Evolutionary conservation across 2,329 filamentous ascomycete species (phyloP), one percentile per base, ranked within the genome.

Genomic region (Gliomastix tumulicola): DNA sequence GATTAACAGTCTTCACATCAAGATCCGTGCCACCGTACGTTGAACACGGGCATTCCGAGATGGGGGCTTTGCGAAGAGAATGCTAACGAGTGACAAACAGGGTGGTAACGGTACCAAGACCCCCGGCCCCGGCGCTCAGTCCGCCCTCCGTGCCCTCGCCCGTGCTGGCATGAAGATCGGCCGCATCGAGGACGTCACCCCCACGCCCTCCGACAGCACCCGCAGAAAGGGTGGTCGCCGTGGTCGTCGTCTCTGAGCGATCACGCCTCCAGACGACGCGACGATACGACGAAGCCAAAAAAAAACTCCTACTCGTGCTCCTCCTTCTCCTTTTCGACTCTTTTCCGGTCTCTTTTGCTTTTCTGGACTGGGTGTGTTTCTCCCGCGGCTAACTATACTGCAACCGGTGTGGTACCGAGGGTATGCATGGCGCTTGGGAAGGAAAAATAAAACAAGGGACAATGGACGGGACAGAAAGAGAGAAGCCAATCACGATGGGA

Each of bases 21-120:
- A 98, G 88, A 98, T 98, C 79, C 84, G 94, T 67, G 94, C 92
- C 67, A 98, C 92, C 63, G 89, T 89, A 75, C 55, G 76, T 72
- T 48, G 25, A 13, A 9, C 30, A 20, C 12, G 23, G 2, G 11
- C 11, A 36, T 21, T 18, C 6, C 7, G 19, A 10, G 19, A 36
- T 6, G 13, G 30, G 7, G 18, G 13, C 16, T 10, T 17, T 13
- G n/a, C 18, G 6, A 15, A 30, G 18, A 9, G 18, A 30, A 17
- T 13, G 21, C 45, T 46, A 44, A 47, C 34, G 16, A 21, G 10
- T 32, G 38, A 21, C 46, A 85, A n/a, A n/a, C n/a, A n/a, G n/a
- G n/a, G n/a, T n/a, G 85, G 87, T 74, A 98, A 97, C 80, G 88
- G 90, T 64, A 98, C 92, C 79, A 98, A 98, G 88, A 98, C 94